Evolutionary conservation across 2,329 filamentous ascomycete species (phyloP).

Genomic region (Nemania sp.): DNA sequence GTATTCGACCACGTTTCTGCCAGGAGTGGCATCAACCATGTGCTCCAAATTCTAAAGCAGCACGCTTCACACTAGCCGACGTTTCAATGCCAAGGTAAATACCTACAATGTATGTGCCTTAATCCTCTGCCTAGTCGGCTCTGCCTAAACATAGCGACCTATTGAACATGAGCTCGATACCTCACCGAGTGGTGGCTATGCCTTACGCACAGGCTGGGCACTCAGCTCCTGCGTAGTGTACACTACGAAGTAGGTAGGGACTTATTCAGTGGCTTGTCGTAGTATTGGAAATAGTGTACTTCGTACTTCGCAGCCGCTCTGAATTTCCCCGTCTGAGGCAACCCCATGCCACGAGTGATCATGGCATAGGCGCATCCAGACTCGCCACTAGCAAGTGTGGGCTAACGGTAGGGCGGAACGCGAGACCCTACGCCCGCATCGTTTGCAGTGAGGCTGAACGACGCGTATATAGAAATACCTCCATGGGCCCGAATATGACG

Average conservation of each 20-base stretch:
- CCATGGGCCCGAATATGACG: background rate
- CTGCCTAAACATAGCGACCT: too few species aligned
- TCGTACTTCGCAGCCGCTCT: too few species aligned
- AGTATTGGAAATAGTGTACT: too few species aligned
- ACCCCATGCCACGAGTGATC: background rate
- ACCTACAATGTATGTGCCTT: too few species aligned
- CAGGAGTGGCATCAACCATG: background rate
- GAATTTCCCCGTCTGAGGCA: background rate
- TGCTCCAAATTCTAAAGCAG: background rate
- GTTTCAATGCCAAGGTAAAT: too few species aligned
- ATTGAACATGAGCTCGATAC: too few species aligned
- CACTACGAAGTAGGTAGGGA: too few species aligned
- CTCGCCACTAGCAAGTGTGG: background rate
- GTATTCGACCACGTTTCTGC: slow-evolving; percentile 9
- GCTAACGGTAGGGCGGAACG: background rate
- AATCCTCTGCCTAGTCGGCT: too few species aligned
- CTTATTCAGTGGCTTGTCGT: too few species aligned
- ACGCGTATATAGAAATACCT: slow-evolving; percentile 3
- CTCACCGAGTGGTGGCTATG: too few species aligned
- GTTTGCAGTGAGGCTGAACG: slow-evolving; percentile 3
- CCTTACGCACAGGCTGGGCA: too few species aligned
- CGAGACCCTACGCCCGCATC: background rate
- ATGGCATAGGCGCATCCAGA: background rate
- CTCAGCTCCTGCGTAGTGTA: too few species aligned
- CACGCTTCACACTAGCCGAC: background rate